Conservation (phyloP, 768 basidiomycete species). For the Lanmaoa rubissima region DNA sequence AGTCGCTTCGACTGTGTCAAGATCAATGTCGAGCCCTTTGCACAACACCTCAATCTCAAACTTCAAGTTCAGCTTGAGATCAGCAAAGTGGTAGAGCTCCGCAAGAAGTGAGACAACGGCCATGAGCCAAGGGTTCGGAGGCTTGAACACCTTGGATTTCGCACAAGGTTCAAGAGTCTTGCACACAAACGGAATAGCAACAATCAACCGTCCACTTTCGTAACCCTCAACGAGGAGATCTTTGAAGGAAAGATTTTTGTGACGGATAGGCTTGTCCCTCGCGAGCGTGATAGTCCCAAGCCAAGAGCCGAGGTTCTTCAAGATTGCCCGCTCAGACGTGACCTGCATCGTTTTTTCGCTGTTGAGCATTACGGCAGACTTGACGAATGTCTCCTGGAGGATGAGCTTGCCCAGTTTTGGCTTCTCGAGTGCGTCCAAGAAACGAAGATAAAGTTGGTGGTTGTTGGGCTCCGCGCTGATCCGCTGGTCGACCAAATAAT, state of each 20-base stretch:
- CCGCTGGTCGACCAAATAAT: slow-evolving; percentile 95
- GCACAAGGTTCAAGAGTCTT: slow-evolving; percentile 91
- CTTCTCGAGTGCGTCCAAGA: slow-evolving; percentile 80
- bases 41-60: slow-evolving; percentile 98
- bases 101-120: slow-evolving; percentile 87
- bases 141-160: slow-evolving; percentile 88
- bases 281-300: slow-evolving; percentile 92
- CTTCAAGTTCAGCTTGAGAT: slow-evolving; percentile 93
- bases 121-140: slow-evolving; percentile 99
- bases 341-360: slow-evolving; percentile 87
- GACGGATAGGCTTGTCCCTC: slow-evolving; percentile 86
- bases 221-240: slow-evolving; percentile 96
- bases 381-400: slow-evolving; percentile 90
- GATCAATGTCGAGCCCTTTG: slow-evolving; percentile 84
- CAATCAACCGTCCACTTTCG: slow-evolving; percentile 84
- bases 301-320: slow-evolving; percentile 97
- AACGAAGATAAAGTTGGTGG: slow-evolving; percentile 90
- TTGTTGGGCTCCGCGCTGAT: slow-evolving; percentile 97
- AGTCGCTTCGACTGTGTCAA: slow-evolving; percentile 82
- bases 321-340: slow-evolving; percentile 75
- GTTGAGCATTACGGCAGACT: slow-evolving; percentile 84
- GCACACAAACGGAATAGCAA: slow-evolving; percentile 98
- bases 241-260: slow-evolving; percentile 94
- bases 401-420: slow-evolving; percentile 69
- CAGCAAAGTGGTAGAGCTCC: slow-evolving; percentile 96